phyloP scores from a whole-genome alignment of 2,329 filamentous ascomycete species.

The Dothistroma pini region DNA sequence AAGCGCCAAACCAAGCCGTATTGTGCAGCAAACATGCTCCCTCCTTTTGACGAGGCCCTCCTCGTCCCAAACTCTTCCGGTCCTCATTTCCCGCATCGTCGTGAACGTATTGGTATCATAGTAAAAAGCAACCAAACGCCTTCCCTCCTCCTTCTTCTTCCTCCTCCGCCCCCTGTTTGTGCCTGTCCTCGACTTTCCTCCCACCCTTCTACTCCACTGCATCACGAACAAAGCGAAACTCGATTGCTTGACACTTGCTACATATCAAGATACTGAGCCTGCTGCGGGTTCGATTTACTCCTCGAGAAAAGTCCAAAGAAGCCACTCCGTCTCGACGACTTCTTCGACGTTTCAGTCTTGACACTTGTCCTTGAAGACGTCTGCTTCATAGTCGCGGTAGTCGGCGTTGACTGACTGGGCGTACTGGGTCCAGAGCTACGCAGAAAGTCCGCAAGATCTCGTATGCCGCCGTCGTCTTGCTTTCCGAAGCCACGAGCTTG shows the following conservation, averaged over 20 bases:
- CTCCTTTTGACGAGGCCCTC: not conserved
- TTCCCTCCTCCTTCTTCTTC: not conserved
- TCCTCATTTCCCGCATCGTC: not conserved
- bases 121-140: not conserved
- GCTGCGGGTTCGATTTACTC: not conserved
- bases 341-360: not conserved
- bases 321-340: not conserved
- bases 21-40: not conserved
- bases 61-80: not conserved
- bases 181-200: not conserved
- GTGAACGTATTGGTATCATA: not conserved
- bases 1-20: not conserved
- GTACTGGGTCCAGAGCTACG: slow-evolving; percentile 13
- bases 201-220: not conserved
- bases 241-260: not conserved
- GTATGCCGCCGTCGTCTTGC: slow-evolving; percentile 10
- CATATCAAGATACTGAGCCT: slow-evolving; percentile 4
- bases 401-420: not conserved
- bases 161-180: not conserved
- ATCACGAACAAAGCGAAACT: not conserved
- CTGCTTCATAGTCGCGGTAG: not conserved
- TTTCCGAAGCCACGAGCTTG: slow-evolving; percentile 13
- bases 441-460: slow-evolving; percentile 22
- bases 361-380: not conserved
- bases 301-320: not conserved